Percentiles rank a stretch among this genome's conserved stretches.
Evolutionary conservation across 345 rosid genomes (phyloP).

Genomic region (Aquilaria sinensis): DNA sequence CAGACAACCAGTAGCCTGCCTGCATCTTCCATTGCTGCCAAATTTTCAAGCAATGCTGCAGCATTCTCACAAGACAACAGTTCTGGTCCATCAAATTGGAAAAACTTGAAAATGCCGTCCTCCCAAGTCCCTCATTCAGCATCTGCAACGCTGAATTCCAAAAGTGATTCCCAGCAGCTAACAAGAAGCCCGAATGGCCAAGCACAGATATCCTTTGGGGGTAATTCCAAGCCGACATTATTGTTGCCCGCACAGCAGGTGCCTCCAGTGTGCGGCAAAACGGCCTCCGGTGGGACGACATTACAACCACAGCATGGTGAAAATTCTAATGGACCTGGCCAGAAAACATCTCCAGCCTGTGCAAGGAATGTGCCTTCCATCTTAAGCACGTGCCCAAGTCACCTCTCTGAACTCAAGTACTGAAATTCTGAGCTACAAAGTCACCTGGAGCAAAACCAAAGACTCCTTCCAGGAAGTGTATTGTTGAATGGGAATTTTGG

Average conservation of each 20-base stretch:
- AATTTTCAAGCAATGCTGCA: conserved; percentile 14
- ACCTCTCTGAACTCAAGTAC: conserved; percentile 48
- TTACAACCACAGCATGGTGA: conserved; percentile 27
- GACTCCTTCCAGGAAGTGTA: background rate
- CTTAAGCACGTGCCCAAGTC: conserved; percentile 36
- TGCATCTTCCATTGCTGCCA: conserved; percentile 17
- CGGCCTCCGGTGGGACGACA: conserved; percentile 20
- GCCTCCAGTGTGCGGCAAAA: conserved; percentile 22
- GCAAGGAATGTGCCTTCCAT: conserved; percentile 54
- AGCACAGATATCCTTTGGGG: conserved; percentile 47
- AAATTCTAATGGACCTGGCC: conserved; percentile 26
- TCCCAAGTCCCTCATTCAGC: conserved; percentile 12
- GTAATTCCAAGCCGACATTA: conserved; percentile 21
- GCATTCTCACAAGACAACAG: conserved; percentile 18
- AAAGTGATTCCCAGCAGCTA: conserved; percentile 38
- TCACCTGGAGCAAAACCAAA: background rate
- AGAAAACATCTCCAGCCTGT: conserved; percentile 50
- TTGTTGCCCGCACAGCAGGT: conserved; percentile 27
- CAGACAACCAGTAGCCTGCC: conserved; percentile 14
- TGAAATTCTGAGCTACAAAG: conserved; percentile 7
- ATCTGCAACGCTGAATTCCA: conserved; percentile 17
- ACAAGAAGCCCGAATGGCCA: conserved; percentile 31
- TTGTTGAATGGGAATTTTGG: too few species aligned
- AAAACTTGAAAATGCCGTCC: conserved; percentile 18
- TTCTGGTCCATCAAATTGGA: conserved; percentile 32